A percentile compares a stretch with the other conserved stretches of the same genome.
Conservation (phyloP, 331 rosid genomes). For the Pyrus hybrid region DNA sequence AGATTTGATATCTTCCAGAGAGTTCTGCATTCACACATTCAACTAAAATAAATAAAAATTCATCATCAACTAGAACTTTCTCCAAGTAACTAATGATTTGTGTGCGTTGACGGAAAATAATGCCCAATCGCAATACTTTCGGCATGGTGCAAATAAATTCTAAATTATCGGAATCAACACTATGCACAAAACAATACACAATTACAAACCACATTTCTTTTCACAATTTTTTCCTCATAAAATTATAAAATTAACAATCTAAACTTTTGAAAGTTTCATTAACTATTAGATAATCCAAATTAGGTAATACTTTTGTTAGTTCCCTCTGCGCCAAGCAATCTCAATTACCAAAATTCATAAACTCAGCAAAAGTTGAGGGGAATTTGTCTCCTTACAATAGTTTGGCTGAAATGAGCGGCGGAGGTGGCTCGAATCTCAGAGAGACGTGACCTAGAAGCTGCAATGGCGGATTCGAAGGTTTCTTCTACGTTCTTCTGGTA, state of each 20-base stretch:
- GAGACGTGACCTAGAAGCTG: slow-evolving; percentile 52
- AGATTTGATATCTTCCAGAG: slow-evolving; percentile 56
- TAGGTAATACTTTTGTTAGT: not conserved
- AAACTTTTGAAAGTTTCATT: not conserved
- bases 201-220: not conserved
- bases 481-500: slow-evolving; percentile 50
- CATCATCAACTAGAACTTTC: not conserved
- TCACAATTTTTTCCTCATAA: not conserved
- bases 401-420: slow-evolving; percentile 50
- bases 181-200: not conserved
- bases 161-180: not conserved
- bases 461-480: slow-evolving; percentile 47
- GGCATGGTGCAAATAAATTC: not conserved
- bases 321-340: not conserved
- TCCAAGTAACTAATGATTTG: not conserved
- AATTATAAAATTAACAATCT: not conserved
- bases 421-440: slow-evolving; percentile 70
- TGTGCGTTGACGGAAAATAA: not conserved
- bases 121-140: not conserved
- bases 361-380: not conserved
- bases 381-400: slow-evolving; percentile 35
- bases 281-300: not conserved
- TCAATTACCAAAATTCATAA: not conserved
- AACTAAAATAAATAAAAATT: not conserved
- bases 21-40: slow-evolving; percentile 37